Evolutionary conservation across 371 early-diverging fungal species (phyloP).

Genomic region (Syncephalis plumigaleata): DNA sequence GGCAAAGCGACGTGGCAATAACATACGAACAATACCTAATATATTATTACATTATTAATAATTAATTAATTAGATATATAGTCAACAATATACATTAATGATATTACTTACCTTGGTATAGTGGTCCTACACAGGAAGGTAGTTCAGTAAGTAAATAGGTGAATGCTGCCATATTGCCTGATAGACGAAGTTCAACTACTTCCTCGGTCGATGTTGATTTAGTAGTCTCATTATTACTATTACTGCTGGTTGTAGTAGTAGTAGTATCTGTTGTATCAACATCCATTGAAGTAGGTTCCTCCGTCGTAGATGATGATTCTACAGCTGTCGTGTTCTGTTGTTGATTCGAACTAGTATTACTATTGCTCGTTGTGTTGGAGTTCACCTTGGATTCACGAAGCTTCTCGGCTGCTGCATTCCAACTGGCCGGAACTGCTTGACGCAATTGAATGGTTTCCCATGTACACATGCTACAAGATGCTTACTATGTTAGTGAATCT

Average conservation of each 20-base stretch:
- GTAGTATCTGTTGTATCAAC: not conserved
- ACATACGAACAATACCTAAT: too few species aligned
- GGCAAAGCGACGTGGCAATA: too few species aligned
- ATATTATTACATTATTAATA: too few species aligned
- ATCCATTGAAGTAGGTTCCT: slow-evolving; percentile 4
- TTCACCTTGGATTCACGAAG: too few species aligned
- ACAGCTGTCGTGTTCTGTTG: slow-evolving; percentile 4
- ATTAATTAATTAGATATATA: too few species aligned
- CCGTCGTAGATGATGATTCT: slow-evolving; percentile 4
- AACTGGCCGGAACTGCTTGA: slow-evolving; percentile 37
- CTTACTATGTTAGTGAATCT: not conserved
- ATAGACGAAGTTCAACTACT: slow-evolving; percentile 32
- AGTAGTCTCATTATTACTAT: slow-evolving; percentile 6
- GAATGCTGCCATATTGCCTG: slow-evolving; percentile 48
- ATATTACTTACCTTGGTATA: slow-evolving; percentile 50
- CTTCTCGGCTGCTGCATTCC: slow-evolving; percentile 29
- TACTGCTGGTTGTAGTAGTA: slow-evolving; percentile 4
- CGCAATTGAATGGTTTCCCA: slow-evolving; percentile 49
- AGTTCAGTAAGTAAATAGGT: slow-evolving; percentile 44
- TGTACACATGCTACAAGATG: slow-evolving; percentile 24
- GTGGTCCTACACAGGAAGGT: slow-evolving; percentile 35
- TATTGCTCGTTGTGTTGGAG: too few species aligned
- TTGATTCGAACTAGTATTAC: too few species aligned
- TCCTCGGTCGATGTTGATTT: slow-evolving; percentile 12
- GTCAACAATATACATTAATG: too few species aligned